A percentile compares a stretch with the other conserved stretches of the same genome.
These are phyloP conservation scores for Lachnellula occidentalis DNA, from an alignment of 2,329 filamentous ascomycete genomes.

Conservation along the genomic window DNA sequence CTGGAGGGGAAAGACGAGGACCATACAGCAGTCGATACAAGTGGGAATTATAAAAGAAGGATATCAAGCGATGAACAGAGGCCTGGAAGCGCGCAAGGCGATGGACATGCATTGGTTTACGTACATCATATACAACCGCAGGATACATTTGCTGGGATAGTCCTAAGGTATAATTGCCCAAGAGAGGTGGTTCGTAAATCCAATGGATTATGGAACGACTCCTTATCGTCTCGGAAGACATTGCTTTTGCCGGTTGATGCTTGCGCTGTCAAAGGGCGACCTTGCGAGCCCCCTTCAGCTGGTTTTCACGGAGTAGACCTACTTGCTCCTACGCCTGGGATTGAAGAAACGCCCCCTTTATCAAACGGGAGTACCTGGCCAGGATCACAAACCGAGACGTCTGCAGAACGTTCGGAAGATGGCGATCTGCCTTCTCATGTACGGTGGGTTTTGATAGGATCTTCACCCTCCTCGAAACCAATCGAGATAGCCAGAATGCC, in stretches of 20 bases:
- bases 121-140: slow-evolving; percentile 76
- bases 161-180: slow-evolving; percentile 83
- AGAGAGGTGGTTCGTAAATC: slow-evolving; percentile 77
- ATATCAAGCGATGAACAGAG: slow-evolving; percentile 26
- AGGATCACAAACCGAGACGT: slow-evolving; percentile 15
- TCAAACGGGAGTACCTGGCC: slow-evolving; percentile 23
- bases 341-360: slow-evolving; percentile 27
- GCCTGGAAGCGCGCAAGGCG: slow-evolving; percentile 36
- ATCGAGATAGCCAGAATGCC: slow-evolving; percentile 84
- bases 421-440: slow-evolving; percentile 73
- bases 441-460: slow-evolving; percentile 79
- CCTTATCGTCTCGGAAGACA: slow-evolving; percentile 75
- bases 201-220: slow-evolving; percentile 94
- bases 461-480: slow-evolving; percentile 53
- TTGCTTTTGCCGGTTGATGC: slow-evolving; percentile 84
- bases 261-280: slow-evolving; percentile 74
- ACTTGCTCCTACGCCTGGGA: slow-evolving; percentile 45
- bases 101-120: slow-evolving; percentile 79
- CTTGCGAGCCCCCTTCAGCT: slow-evolving; percentile 50
- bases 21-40: slow-evolving; percentile 49
- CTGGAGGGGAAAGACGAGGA: slow-evolving; percentile 57
- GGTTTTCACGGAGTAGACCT: slow-evolving; percentile 40
- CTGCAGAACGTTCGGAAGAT: slow-evolving; percentile 30
- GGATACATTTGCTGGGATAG: slow-evolving; percentile 87
- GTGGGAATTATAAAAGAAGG: slow-evolving; percentile 21